Base-by-base conservation (phyloP, 2,329 filamentous ascomycete species). In the Coccinonectria pachysandricola region DNA sequence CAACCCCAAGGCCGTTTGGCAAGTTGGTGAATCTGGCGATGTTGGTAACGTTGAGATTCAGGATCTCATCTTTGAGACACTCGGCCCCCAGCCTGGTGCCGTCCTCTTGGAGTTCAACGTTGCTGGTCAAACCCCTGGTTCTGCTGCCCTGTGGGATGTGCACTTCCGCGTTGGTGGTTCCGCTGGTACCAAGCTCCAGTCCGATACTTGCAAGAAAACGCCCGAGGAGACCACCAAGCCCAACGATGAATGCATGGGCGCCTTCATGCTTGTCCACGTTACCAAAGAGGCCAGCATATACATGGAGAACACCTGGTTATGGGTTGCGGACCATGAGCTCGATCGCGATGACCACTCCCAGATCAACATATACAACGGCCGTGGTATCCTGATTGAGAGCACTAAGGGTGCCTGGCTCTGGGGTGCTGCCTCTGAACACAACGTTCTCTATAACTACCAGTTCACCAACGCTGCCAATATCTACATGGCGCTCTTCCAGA, bases 91-190 rank as follows among this genome's bases (percentile, higher is more conserved):
- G 36, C 80, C 86, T 1, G 88, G 88, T 39, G 88, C 86, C 11
- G 84, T 94, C 47, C 70, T 95, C 50, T 75, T 95, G 60, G 72
- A 95, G 54, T 95, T 85, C 81, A 95, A 95, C 57, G 64, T 94
- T 21, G 74, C 73, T 21, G 78, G 75, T 18, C 52, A 68, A 41
- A 64, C 56, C 29, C 68, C 77, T 31, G 85, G 84, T 23, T 71
- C 75, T 2, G 77, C 76, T 12, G 88, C 75, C 36, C 76, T 95
- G 57, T 98, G 87, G 83, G 91, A 98, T 47, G 78, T 87, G n/a
- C 91, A 98, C 64, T 79, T 91, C 60, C 84, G 91, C 48, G 73
- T 98, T 43, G 88, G 86, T 44, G 91, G 91, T 21, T 77, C 79
- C 28, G 78, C 81, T 4, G 88, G 88, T 34, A 92, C 87, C 15